These are phyloP conservation scores for Pilatotrama ljubarskyi DNA, from an alignment of 768 basidiomycete genomes.

Conservation along the genomic window DNA sequence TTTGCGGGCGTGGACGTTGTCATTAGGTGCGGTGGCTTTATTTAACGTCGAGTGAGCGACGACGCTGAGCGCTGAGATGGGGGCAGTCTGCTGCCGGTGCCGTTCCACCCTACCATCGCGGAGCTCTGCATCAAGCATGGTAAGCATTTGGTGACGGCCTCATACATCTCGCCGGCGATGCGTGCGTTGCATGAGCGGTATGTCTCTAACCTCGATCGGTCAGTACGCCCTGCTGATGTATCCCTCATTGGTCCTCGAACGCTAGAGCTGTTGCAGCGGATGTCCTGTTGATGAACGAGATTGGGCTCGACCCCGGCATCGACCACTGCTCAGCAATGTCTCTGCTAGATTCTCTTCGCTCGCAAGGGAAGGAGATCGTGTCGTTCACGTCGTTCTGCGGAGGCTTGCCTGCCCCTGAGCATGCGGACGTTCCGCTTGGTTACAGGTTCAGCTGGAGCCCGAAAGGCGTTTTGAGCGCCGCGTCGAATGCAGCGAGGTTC, in stretches of 20 bases:
- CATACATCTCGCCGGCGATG: constrained; percentile 86
- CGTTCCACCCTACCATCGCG: constrained; percentile 71
- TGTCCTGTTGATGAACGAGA: constrained; percentile 84
- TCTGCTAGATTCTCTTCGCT: constrained; percentile 53
- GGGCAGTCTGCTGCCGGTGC: constrained; percentile 73
- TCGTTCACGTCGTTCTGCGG: constrained; percentile 93
- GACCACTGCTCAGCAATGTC: constrained; percentile 87
- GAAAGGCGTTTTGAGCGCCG: constrained; percentile 80
- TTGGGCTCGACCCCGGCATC: constrained; percentile 87
- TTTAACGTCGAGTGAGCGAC: background rate
- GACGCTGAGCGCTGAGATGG: background rate
- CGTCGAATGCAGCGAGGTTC: constrained; percentile 70
- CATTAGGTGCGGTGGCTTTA: constrained; percentile 65
- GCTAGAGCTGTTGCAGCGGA: constrained; percentile 59
- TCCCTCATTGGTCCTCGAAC: background rate
- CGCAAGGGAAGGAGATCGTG: constrained; percentile 53
- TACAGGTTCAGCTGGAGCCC: constrained; percentile 97
- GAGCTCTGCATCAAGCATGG: constrained; percentile 64
- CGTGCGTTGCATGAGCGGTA: constrained; percentile 59
- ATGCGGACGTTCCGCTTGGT: constrained; percentile 63
- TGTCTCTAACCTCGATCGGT: constrained; percentile 19
- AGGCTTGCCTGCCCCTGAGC: constrained; percentile 81
- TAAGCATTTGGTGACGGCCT: constrained; percentile 88
- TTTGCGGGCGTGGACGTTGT: constrained; percentile 74
- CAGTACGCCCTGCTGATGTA: background rate